phyloP scores from a whole-genome alignment of 768 basidiomycete genomes.

The Lentinus brumalis region DNA sequence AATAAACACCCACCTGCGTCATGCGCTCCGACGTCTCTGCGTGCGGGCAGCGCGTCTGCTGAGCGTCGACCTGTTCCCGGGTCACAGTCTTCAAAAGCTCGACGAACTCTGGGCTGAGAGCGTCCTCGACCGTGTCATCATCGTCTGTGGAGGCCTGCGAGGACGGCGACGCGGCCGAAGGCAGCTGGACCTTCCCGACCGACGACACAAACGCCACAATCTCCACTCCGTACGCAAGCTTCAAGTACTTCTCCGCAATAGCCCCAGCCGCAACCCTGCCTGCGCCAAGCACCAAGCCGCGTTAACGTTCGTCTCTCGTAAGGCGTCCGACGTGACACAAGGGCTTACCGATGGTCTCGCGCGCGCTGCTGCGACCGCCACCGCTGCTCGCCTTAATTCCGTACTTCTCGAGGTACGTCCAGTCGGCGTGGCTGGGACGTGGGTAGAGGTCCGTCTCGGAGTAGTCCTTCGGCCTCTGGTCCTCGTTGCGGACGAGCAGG shows the following conservation, averaged over 20 bases:
- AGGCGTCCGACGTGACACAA: neutral
- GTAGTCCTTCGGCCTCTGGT: slow-evolving; percentile 98
- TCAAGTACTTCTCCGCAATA: slow-evolving; percentile 96
- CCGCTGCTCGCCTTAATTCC: slow-evolving; percentile 97
- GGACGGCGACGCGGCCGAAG: slow-evolving; percentile 48
- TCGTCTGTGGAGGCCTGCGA: slow-evolving; percentile 43
- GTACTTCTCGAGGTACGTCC: slow-evolving; percentile 97
- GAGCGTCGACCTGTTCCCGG: slow-evolving; percentile 85
- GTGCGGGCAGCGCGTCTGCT: slow-evolving; percentile 89
- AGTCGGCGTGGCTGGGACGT: slow-evolving; percentile 96
- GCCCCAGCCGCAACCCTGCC: slow-evolving; percentile 97
- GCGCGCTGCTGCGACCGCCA: slow-evolving; percentile 91
- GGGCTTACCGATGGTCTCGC: slow-evolving; percentile 88
- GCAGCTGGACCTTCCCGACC: slow-evolving; percentile 90
- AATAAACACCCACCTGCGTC: slow-evolving; percentile 62
- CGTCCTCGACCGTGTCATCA: slow-evolving; percentile 64
- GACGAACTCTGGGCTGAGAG: slow-evolving; percentile 81
- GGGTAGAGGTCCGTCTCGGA: slow-evolving; percentile 98
- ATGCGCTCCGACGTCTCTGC: slow-evolving; percentile 85
- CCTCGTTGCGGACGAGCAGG: slow-evolving; percentile 95
- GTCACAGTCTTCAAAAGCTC: slow-evolving; percentile 77
- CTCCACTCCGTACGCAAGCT: slow-evolving; percentile 83
- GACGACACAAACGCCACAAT: slow-evolving; percentile 97
- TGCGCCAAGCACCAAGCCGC: slow-evolving; percentile 29
- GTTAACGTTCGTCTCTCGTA: too few species aligned